Percentiles rank a stretch among this genome's conserved stretches.
These are phyloP conservation scores for Colletotrichum sp. DNA, from an alignment of 2,329 filamentous ascomycete genomes.

Conservation along the genomic window DNA sequence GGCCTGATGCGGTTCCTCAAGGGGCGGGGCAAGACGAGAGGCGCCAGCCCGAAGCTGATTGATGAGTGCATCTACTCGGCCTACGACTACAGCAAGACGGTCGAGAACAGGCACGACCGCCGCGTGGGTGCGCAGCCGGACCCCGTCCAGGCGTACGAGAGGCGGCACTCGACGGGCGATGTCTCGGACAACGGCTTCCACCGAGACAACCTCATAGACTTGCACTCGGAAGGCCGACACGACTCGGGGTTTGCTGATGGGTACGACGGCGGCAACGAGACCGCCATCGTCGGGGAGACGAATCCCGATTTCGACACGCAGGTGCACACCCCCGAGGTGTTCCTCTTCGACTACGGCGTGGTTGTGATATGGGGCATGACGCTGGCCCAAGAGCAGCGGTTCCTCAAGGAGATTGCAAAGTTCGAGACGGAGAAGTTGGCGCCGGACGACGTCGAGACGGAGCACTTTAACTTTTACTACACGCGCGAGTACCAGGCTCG, in stretches of 20 bases:
- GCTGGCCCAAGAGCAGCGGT: conserved; percentile 83
- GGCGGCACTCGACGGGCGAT: conserved; percentile 78
- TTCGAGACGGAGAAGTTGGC: conserved; percentile 92
- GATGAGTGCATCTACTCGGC: conserved; percentile 98
- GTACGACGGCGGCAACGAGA: conserved; percentile 27
- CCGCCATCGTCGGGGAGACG: conserved; percentile 40
- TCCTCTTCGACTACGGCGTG: conserved; percentile 96
- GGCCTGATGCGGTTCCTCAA: conserved; percentile 91
- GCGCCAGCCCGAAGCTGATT: conserved; percentile 87
- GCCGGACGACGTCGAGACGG: conserved; percentile 88
- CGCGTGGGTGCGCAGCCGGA: conserved; percentile 30
- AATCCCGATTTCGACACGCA: conserved; percentile 82
- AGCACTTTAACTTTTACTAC: conserved; percentile 99
- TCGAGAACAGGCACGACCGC: conserved; percentile 38
- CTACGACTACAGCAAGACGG: conserved; percentile 74
- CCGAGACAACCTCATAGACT: conserved; percentile 68
- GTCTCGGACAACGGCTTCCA: conserved; percentile 62
- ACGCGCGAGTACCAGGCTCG: conserved; percentile 96
- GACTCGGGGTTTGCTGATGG: conserved; percentile 35
- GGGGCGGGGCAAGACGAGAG: conserved; percentile 76
- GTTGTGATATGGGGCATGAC: conserved; percentile 99
- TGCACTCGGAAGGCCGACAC: conserved; percentile 49
- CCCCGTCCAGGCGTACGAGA: conserved; percentile 58
- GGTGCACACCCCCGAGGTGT: conserved; percentile 92
- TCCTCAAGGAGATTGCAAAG: conserved; percentile 91